A percentile compares a stretch with the other conserved stretches of the same genome.
Evolutionary conservation across 1,284 basidiomycete species (phyloP).

Genomic region (Heliocybe sulcata): DNA sequence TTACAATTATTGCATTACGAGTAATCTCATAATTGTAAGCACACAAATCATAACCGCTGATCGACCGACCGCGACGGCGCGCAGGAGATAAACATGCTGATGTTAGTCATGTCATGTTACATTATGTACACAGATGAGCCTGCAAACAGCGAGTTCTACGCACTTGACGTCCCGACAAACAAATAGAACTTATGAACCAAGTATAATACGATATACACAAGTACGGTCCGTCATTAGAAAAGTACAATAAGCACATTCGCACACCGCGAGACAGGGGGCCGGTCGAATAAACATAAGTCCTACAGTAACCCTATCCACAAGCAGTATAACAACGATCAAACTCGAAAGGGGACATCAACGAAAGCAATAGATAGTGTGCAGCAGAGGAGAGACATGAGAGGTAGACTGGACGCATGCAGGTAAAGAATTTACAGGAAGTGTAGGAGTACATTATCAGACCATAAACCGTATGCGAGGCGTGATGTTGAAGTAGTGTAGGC

Average conservation of each 20-base stretch:
- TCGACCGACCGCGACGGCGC: too few species aligned
- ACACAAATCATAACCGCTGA: too few species aligned
- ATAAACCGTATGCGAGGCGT: not conserved
- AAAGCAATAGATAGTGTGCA: not conserved
- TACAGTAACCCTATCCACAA: conserved; percentile 1
- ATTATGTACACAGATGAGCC: too few species aligned
- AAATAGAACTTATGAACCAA: not conserved
- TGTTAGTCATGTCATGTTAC: too few species aligned
- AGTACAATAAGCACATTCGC: conserved; percentile 1
- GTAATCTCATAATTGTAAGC: too few species aligned
- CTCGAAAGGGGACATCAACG: not conserved
- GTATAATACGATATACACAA: conserved; percentile 1
- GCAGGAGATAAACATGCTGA: too few species aligned
- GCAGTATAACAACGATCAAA: not conserved
- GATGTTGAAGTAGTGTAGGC: not conserved
- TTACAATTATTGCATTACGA: too few species aligned
- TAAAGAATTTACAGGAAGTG: not conserved
- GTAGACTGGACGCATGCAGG: not conserved
- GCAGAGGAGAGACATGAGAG: not conserved
- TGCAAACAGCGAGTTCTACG: too few species aligned
- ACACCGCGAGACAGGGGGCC: not conserved
- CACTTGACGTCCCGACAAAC: not conserved
- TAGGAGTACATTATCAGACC: not conserved
- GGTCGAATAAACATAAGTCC: conserved; percentile 1
- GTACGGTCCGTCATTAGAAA: not conserved